Percentiles rank a stretch among this genome's conserved stretches.
These are phyloP conservation scores for Fragaria nilgerrensis DNA, from an alignment of 306 rosid species.

Conservation along the genomic window DNA sequence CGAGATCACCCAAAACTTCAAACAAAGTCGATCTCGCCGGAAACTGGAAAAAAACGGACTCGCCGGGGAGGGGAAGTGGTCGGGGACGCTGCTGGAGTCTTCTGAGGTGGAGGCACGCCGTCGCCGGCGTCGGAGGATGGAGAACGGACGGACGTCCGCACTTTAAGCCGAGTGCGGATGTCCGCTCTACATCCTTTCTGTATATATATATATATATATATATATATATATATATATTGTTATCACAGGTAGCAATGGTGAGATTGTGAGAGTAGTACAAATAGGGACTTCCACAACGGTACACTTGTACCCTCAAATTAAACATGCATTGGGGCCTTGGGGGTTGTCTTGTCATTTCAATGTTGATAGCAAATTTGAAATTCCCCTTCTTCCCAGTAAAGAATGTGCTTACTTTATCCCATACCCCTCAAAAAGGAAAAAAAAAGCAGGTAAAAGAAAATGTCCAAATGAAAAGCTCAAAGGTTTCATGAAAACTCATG, in stretches of 20 bases:
- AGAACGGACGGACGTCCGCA: no score
- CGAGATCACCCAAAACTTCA: no score
- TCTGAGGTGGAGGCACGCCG: no score
- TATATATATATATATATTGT: no score
- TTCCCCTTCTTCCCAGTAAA: background rate
- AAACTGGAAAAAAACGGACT: no score
- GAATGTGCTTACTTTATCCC: background rate
- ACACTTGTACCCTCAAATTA: background rate
- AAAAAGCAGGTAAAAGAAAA: background rate
- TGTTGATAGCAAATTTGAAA: background rate
- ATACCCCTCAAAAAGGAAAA: background rate
- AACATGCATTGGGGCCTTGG: background rate
- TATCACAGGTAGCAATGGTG: background rate
- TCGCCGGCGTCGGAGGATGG: no score
- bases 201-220: no score
- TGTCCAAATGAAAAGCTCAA: background rate
- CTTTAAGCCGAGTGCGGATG: no score
- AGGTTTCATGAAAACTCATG: background rate
- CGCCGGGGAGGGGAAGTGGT: no score
- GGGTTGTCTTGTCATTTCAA: background rate
- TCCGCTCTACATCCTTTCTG: no score
- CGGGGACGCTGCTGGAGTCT: no score
- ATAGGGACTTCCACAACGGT: background rate
- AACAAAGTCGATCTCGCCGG: no score
- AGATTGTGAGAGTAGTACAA: background rate